phyloP scores from a whole-genome alignment of 106 monocot species.

The Gastrodia elata region DNA sequence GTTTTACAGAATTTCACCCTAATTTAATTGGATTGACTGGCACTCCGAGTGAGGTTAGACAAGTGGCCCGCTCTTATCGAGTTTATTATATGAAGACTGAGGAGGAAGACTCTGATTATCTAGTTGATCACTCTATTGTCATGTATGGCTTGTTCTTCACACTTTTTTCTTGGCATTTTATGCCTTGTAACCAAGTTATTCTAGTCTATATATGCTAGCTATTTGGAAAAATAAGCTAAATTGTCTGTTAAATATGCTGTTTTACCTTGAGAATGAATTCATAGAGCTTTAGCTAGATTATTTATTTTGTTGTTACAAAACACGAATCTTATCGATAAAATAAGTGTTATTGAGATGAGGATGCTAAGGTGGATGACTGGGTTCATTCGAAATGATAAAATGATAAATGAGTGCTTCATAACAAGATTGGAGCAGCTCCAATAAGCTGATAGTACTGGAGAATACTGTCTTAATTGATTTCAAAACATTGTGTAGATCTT shows the following conservation, averaged over 20 bases:
- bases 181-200: neutral
- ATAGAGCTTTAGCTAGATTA: too few relatives aligned
- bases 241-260: neutral
- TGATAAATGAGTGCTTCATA: too few relatives aligned
- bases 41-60: constrained; percentile 45
- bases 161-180: neutral
- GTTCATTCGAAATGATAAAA: too few relatives aligned
- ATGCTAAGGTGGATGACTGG: too few relatives aligned
- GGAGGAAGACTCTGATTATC: constrained; percentile 87
- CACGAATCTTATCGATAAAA: too few relatives aligned
- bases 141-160: constrained; percentile 48
- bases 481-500: too few relatives aligned
- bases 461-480: too few relatives aligned
- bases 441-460: too few relatives aligned
- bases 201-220: neutral
- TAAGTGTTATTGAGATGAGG: too few relatives aligned
- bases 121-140: constrained; percentile 97
- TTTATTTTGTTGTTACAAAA: too few relatives aligned
- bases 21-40: constrained; percentile 86
- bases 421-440: too few relatives aligned
- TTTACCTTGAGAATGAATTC: neutral
- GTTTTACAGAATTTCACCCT: constrained; percentile 74
- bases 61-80: constrained; percentile 85
- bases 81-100: constrained; percentile 99
- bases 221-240: neutral